phyloP scores from a whole-genome alignment of 768 basidiomycete genomes.

The Artomyces pyxidatus region DNA sequence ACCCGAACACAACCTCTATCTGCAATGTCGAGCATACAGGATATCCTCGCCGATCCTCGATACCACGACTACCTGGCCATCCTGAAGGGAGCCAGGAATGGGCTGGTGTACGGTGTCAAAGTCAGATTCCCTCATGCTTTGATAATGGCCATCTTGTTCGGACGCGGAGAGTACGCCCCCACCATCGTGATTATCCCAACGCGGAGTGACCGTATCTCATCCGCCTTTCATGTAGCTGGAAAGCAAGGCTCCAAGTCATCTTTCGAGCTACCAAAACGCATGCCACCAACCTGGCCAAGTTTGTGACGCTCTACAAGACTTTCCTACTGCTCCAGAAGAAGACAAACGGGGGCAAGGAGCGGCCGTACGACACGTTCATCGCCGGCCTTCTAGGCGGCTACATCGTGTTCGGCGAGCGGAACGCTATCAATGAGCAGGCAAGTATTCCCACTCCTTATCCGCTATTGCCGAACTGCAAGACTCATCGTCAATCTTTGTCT shows the following conservation, averaged over 20 bases:
- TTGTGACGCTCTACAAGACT: constrained; percentile 89
- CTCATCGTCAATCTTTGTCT: too few species aligned
- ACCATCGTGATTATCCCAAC: too few species aligned
- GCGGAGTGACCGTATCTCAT: too few species aligned
- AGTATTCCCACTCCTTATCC: too few species aligned
- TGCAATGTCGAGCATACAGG: constrained; percentile 21
- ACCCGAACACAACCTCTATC: neutral
- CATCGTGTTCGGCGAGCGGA: constrained; percentile 77
- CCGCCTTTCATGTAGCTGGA: constrained; percentile 58
- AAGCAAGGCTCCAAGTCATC: constrained; percentile 56
- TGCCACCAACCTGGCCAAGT: constrained; percentile 86
- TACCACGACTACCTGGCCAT: constrained; percentile 90
- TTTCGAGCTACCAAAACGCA: constrained; percentile 85
- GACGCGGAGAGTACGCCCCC: constrained; percentile 74
- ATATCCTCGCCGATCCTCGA: constrained; percentile 53
- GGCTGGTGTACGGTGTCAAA: constrained; percentile 85
- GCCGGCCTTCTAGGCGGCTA: constrained; percentile 93
- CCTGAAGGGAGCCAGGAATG: constrained; percentile 89
- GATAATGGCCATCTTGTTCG: constrained; percentile 93
- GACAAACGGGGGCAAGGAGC: constrained; percentile 73
- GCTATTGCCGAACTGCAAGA: too few species aligned
- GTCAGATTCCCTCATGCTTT: constrained; percentile 94
- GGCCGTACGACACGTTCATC: constrained; percentile 78
- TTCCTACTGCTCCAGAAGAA: constrained; percentile 77
- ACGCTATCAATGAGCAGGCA: constrained; percentile 89